Evolutionary conservation across 2,329 filamentous ascomycete species (phyloP).

Genomic region (Didymosphaeria variabile): DNA sequence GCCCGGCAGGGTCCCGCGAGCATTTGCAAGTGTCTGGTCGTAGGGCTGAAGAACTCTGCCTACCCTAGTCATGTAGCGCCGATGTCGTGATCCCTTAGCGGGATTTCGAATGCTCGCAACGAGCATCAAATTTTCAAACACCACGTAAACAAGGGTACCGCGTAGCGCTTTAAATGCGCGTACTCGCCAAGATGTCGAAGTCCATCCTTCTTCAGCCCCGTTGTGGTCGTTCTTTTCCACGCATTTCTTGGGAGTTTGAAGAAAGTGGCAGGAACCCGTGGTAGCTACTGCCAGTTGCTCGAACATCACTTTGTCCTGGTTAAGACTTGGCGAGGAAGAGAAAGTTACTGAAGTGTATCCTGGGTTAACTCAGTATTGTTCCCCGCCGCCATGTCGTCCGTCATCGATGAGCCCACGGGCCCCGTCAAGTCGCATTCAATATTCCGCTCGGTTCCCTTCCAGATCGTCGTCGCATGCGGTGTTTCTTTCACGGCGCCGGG

Average conservation of each 20-base stretch:
- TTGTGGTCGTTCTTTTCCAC: not conserved
- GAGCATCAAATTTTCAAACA: slow-evolving; percentile 8
- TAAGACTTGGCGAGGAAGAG: not conserved
- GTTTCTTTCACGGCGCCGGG: slow-evolving; percentile 47
- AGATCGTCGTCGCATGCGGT: slow-evolving; percentile 45
- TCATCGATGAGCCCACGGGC: slow-evolving; percentile 14
- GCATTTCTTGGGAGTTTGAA: not conserved
- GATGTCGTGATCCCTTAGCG: slow-evolving; percentile 10
- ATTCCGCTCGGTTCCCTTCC: slow-evolving; percentile 44
- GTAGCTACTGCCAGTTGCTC: not conserved
- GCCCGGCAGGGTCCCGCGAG: not conserved
- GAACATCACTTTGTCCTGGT: not conserved
- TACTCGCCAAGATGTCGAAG: not conserved
- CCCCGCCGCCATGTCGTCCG: not conserved
- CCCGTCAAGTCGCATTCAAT: slow-evolving; percentile 33
- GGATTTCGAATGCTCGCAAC: not conserved
- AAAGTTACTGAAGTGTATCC: not conserved
- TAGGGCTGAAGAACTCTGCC: slow-evolving; percentile 1
- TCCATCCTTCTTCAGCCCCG: not conserved
- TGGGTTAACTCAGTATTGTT: not conserved
- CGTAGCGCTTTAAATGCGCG: not conserved
- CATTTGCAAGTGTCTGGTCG: not conserved
- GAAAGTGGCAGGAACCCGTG: not conserved
- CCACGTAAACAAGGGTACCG: not conserved
- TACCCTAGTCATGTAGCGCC: slow-evolving; percentile 7